Conservation (phyloP, 305 asterid genomes). For the Rubia balearica region DNA sequence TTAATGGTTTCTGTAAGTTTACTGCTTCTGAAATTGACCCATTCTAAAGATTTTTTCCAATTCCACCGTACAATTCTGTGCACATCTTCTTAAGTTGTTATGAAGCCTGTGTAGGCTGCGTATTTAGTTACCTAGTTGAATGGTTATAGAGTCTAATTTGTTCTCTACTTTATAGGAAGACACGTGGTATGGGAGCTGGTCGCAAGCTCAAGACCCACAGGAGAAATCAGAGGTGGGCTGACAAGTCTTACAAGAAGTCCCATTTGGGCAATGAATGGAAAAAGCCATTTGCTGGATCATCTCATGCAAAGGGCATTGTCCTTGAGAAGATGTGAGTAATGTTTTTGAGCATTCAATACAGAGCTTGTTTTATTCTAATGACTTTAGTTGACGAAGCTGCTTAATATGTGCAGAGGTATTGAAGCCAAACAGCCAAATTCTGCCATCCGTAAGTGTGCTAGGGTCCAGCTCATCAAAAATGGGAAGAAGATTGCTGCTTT, state of each 20-base stretch:
- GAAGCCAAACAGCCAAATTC: slow-evolving; percentile 29
- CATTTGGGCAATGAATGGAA: slow-evolving; percentile 72
- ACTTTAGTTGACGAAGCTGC: slow-evolving; percentile 1
- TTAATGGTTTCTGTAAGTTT: too few species aligned
- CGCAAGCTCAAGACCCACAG: slow-evolving; percentile 62
- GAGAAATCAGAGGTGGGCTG: slow-evolving; percentile 50
- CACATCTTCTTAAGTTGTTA: background rate
- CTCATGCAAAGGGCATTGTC: slow-evolving; percentile 73
- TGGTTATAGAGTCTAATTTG: background rate
- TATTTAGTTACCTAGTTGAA: background rate
- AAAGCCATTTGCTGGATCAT: slow-evolving; percentile 76
- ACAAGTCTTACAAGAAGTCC: slow-evolving; percentile 55
- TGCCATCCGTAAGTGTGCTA: slow-evolving; percentile 50
- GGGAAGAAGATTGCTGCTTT: slow-evolving; percentile 64
- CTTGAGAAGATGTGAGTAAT: slow-evolving; percentile 61
- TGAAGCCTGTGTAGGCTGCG: background rate
- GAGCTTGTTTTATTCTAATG: background rate
- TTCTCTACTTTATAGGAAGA: slow-evolving; percentile 29
- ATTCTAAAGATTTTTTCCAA: too few species aligned
- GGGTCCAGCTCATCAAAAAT: slow-evolving; percentile 54
- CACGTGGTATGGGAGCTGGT: slow-evolving; percentile 68
- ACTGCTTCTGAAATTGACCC: too few species aligned
- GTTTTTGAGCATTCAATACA: background rate
- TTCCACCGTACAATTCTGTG: too few species aligned
- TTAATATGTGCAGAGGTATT: slow-evolving; percentile 37